Conservation (phyloP, 192 early-diverging fungal genomes). For the Anaeromyces robustus region DNA sequence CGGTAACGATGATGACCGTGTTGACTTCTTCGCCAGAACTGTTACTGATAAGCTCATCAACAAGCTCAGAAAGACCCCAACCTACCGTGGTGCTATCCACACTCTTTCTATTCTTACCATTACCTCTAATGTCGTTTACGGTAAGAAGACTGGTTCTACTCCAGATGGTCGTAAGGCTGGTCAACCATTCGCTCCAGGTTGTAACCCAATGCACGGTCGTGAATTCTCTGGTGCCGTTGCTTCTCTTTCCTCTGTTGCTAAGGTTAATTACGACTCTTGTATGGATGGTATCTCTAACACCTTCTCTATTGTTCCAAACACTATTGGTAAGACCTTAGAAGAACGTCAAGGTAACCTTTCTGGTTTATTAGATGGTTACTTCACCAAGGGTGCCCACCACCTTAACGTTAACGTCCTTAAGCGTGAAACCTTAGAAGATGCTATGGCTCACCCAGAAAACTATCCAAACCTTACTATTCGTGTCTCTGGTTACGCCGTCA, state of each 20-base stretch:
- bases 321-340: slow-evolving; percentile 2
- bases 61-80: slow-evolving; percentile 10
- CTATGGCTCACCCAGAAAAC: slow-evolving; percentile 12
- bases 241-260: slow-evolving; percentile 11
- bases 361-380: slow-evolving; percentile 9
- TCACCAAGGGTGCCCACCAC: slow-evolving; percentile 7
- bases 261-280: slow-evolving; percentile 11
- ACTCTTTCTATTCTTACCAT: neutral
- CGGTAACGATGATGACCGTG: slow-evolving; percentile 11
- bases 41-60: neutral
- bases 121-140: slow-evolving; percentile 4
- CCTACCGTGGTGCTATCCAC: slow-evolving; percentile 9
- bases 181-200: slow-evolving; percentile 10
- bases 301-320: slow-evolving; percentile 10
- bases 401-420: slow-evolving; percentile 12
- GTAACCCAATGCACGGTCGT: slow-evolving; percentile 14
- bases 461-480: slow-evolving; percentile 13
- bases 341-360: slow-evolving; percentile 6
- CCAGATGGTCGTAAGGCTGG: slow-evolving; percentile 10
- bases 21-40: slow-evolving; percentile 7
- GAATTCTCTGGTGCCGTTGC: slow-evolving; percentile 8
- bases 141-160: slow-evolving; percentile 11
- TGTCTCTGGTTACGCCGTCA: slow-evolving; percentile 9
- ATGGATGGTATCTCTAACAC: slow-evolving; percentile 12
- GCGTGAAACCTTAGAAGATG: slow-evolving; percentile 8